Base-by-base conservation (phyloP, 495 filamentous ascomycete genomes). In the Collariella sp. region DNA sequence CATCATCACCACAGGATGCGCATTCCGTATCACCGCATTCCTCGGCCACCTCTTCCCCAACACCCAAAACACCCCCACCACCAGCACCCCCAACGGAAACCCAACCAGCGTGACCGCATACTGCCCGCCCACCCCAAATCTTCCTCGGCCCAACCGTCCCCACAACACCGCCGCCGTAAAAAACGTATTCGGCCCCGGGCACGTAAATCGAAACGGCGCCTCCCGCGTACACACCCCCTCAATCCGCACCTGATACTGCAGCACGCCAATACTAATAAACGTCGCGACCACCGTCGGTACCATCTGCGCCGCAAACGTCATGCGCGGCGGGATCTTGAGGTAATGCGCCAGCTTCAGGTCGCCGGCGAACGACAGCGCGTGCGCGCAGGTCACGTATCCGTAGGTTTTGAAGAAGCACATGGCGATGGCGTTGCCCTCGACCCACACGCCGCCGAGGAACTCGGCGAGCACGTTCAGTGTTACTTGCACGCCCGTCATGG, bases 261-360 rank as follows among this genome's bases (percentile, higher is more conserved):
- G 60, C n/a, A 74, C 62, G 34, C 60, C 68, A 29, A 67, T 56
- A 46, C 67, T 66, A 57, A 73, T 67, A 15, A 74, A 62, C 9
- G 70, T 72, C n/a, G 70, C 68, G 18, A 68, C 46, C 15, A 72
- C 48, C 0, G 69, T 72, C 5, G 66, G 67, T 15, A 72, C 61
- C 66, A 73, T 74, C 56, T 74, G 72, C n/a, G 67, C 72, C 33
- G 54, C 63, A 44, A 74, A 74, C 1, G 72, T 73, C 47, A 67
- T 61, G 9, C 72, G 63, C 1, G 69, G 72, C 15, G 72, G 62
- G 39, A 74, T 74, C 64, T 70, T 70, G 52, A 72, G 60, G 55
- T 74, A 74, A 47, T 74, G 72, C 2, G 70, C 72, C 10, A 74
- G 62, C 67, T 74, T 74, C 38, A 74, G 57, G 36, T 74, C 72